Evolutionary conservation across 441 rosid genomes (phyloP).

Genomic region (Croton setiger): DNA sequence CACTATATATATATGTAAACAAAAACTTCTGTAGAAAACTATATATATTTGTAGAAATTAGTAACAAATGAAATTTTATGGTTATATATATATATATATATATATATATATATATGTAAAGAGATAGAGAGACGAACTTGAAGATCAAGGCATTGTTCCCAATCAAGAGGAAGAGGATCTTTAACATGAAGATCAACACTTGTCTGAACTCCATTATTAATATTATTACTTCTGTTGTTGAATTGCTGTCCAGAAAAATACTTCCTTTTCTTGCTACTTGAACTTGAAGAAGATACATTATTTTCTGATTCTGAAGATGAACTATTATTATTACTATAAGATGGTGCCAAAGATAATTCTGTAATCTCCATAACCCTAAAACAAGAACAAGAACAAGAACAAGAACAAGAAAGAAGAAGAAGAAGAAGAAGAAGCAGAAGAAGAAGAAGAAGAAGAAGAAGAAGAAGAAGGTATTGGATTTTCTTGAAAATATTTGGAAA

Average conservation of each 20-base stretch:
- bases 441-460: no score
- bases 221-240: background rate
- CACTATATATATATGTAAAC: no score
- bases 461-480: no score
- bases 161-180: conserved; percentile 41
- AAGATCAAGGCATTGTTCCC: conserved; percentile 60
- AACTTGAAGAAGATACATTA: background rate
- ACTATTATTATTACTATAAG: background rate
- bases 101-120: background rate
- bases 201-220: conserved; percentile 11
- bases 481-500: no score
- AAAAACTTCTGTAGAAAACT: no score
- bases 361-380: conserved; percentile 34
- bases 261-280: conserved; percentile 38
- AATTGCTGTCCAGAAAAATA: conserved; percentile 12
- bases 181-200: conserved; percentile 41
- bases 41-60: no score
- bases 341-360: conserved; percentile 44
- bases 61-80: no score
- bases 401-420: background rate
- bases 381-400: background rate
- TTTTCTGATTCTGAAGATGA: conserved; percentile 33
- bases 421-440: background rate
- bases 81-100: no score
- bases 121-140: conserved; percentile 26